Evolutionary conservation across 2,329 filamentous ascomycete genomes (phyloP).

Genomic region (Aspergillus aculeatinus): DNA sequence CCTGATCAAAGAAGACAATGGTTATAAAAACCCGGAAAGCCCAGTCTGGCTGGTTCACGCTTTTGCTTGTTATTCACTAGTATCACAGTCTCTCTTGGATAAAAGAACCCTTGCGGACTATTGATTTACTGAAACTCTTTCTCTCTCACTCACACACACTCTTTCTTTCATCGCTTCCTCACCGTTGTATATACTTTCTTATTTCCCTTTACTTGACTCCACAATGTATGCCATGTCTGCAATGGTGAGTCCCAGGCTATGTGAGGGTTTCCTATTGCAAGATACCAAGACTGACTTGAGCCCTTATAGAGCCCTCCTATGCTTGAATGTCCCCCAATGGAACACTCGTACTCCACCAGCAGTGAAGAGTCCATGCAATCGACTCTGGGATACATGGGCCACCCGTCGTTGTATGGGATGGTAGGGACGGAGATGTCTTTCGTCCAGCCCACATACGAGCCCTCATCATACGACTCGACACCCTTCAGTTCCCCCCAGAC

Average conservation of each 20-base stretch:
- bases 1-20: conserved; percentile 14
- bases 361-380: conserved; percentile 22
- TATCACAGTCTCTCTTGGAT: neutral
- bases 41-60: conserved; percentile 3
- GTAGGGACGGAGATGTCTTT: conserved; percentile 11
- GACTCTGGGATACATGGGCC: conserved; percentile 17
- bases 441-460: conserved; percentile 12
- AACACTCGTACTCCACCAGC: conserved; percentile 22
- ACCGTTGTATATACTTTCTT: neutral
- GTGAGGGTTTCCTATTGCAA: neutral
- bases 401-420: conserved; percentile 12
- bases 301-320: conserved; percentile 14
- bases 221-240: conserved; percentile 9
- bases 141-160: neutral
- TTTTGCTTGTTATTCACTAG: neutral
- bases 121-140: conserved; percentile 1
- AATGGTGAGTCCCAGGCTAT: conserved; percentile 9
- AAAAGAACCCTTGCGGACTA: neutral
- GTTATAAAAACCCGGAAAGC: conserved; percentile 9
- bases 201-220: conserved; percentile 7
- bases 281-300: neutral
- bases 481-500: conserved; percentile 6
- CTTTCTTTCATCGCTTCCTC: neutral
- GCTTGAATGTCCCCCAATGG: conserved; percentile 23
- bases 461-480: conserved; percentile 7